Percentiles rank a stretch among this genome's conserved stretches.
Evolutionary conservation across 148 eudicot species (phyloP).

Genomic region (Rhododendron mucronatum): DNA sequence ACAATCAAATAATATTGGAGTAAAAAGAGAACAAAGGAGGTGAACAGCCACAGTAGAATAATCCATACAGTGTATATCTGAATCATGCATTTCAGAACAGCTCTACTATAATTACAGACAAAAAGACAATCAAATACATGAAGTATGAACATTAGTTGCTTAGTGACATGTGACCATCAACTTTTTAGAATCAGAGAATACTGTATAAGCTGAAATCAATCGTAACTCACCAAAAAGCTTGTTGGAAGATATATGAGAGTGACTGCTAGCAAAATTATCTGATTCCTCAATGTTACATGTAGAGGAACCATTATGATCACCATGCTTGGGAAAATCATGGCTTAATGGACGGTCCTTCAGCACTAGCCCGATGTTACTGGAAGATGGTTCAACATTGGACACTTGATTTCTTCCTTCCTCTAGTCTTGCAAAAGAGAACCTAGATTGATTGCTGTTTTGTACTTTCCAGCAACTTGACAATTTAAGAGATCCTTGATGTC

Average conservation of each 20-base stretch:
- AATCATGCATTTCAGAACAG: not conserved
- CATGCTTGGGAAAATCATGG: conserved; percentile 36
- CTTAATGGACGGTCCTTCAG: conserved; percentile 30
- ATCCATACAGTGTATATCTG: too few species aligned
- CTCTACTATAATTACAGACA: not conserved
- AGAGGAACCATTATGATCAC: conserved; percentile 43
- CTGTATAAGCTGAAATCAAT: not conserved
- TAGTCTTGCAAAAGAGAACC: conserved; percentile 96
- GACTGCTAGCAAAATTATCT: conserved; percentile 33
- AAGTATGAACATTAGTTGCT: not conserved
- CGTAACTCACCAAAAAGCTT: conserved; percentile 49
- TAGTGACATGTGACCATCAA: not conserved
- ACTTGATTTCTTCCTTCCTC: conserved; percentile 43
- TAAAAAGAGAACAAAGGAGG: not conserved
- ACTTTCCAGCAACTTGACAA: conserved; percentile 49
- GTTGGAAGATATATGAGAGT: conserved; percentile 40
- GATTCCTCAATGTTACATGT: conserved; percentile 33
- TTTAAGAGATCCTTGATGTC: conserved; percentile 42
- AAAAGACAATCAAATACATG: not conserved
- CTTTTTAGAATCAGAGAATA: not conserved
- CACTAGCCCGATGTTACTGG: conserved; percentile 28
- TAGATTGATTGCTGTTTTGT: conserved; percentile 73
- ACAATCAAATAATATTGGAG: not conserved
- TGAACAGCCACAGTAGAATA: not conserved
- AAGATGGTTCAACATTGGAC: conserved; percentile 33